phyloP scores from a whole-genome alignment of 2,329 filamentous ascomycete genomes.

The Trematosphaeria pertusa region DNA sequence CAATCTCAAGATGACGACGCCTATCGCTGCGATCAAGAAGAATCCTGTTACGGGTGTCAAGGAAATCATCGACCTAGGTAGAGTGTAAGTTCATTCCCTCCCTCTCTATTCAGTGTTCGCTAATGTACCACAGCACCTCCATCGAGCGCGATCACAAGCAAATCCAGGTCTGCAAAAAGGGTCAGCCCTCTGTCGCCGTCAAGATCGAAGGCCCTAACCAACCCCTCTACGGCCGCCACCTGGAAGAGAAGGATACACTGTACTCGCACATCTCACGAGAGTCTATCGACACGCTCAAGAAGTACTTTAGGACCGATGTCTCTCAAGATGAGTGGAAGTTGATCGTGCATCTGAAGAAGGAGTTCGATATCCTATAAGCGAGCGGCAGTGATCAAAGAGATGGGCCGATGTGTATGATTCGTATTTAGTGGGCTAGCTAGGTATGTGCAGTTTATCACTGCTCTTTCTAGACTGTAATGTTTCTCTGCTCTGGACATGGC shows the following conservation, averaged over 20 bases:
- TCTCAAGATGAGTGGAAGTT: slow-evolving; percentile 92
- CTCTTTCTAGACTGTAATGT: too few relatives aligned
- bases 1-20: slow-evolving; percentile 83
- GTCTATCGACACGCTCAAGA: slow-evolving; percentile 94
- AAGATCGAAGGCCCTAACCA: slow-evolving; percentile 96
- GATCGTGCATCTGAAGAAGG: slow-evolving; percentile 91
- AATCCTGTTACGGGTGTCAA: slow-evolving; percentile 81
- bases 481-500: too few relatives aligned
- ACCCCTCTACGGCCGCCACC: slow-evolving; percentile 90
- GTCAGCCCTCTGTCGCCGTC: slow-evolving; percentile 94
- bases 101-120: slow-evolving; percentile 15
- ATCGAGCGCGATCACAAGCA: slow-evolving; percentile 99
- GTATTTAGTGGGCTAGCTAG: too few relatives aligned
- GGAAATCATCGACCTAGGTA: slow-evolving; percentile 83
- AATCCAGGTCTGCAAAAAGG: slow-evolving; percentile 89
- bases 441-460: too few relatives aligned
- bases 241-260: slow-evolving; percentile 87
- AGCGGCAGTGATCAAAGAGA: neutral
- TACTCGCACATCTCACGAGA: slow-evolving; percentile 87
- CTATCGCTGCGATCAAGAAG: slow-evolving; percentile 83
- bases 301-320: slow-evolving; percentile 89
- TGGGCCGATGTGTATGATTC: too few relatives aligned
- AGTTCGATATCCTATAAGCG: slow-evolving; percentile 75
- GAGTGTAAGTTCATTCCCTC: slow-evolving; percentile 75
- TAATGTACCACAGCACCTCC: slow-evolving; percentile 68